Evolutionary conservation across 352 stramenopile species (phyloP).

Genomic region (Phytophthora melonis): DNA sequence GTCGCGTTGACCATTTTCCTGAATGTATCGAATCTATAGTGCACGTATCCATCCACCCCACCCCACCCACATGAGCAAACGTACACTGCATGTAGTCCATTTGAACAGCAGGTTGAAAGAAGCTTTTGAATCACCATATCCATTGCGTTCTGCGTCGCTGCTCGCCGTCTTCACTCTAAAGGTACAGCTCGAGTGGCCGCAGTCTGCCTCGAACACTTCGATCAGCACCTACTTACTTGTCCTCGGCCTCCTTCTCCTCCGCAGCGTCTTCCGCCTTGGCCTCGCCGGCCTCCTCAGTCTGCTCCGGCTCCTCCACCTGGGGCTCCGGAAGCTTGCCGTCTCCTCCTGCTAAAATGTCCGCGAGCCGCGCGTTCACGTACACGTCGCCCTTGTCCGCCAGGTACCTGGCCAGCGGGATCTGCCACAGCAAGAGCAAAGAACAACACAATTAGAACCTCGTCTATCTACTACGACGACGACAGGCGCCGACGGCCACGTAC

Average conservation of each 20-base stretch:
- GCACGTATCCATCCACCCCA: conserved; percentile 4
- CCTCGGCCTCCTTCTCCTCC: conserved; percentile 26
- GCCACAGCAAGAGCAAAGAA: conserved; percentile 6
- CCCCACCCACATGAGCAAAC: background rate
- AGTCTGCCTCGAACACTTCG: conserved; percentile 1
- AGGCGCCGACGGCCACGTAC: conserved; percentile 26
- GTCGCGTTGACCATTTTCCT: conserved; percentile 1
- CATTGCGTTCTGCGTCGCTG: conserved; percentile 24
- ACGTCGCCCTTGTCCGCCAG: conserved; percentile 86
- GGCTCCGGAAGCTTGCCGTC: conserved; percentile 39
- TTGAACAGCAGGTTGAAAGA: conserved; percentile 9
- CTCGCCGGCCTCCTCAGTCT: conserved; percentile 16
- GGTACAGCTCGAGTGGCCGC: background rate
- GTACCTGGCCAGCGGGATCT: conserved; percentile 82
- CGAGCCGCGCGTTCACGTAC: conserved; percentile 65
- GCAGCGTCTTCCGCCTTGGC: conserved; percentile 13
- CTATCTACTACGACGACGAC: no score
- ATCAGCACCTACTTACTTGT: conserved; percentile 38
- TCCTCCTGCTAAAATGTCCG: conserved; percentile 63
- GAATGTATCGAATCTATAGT: conserved; percentile 20
- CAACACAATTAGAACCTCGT: background rate
- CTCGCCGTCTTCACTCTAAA: conserved; percentile 33
- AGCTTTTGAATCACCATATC: conserved; percentile 35
- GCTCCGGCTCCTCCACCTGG: conserved; percentile 29
- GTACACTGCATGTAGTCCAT: conserved; percentile 11